A percentile compares a stretch with the other conserved stretches of the same genome.
phyloP scores from a whole-genome alignment of 306 rosid species.

The Pueraria montana region DNA sequence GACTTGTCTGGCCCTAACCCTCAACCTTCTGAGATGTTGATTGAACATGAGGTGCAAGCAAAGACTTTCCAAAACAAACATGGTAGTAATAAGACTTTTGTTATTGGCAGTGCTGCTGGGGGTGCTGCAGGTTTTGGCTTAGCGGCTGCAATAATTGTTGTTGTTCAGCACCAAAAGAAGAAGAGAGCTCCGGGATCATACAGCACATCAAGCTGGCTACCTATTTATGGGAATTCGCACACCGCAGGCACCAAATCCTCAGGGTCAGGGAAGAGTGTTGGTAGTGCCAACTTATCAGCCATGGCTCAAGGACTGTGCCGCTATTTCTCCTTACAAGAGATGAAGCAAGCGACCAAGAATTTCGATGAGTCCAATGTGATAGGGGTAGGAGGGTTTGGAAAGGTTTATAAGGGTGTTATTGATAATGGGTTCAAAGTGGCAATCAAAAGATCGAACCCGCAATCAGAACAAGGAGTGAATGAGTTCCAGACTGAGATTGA shows the following conservation, averaged over 20 bases:
- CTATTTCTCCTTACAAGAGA: constrained; percentile 59
- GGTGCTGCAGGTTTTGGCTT: constrained; percentile 60
- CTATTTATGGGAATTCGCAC: constrained; percentile 51
- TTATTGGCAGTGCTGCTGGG: constrained; percentile 60
- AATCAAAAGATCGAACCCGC: constrained; percentile 61
- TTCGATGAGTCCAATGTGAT: constrained; percentile 67
- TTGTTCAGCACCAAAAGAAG: constrained; percentile 37
- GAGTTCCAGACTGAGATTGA: constrained; percentile 69
- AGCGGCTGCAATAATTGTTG: constrained; percentile 53
- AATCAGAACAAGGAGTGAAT: constrained; percentile 64
- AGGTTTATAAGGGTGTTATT: constrained; percentile 65
- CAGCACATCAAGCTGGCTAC: constrained; percentile 55
- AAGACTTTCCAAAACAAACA: constrained; percentile 5
- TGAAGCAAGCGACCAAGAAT: constrained; percentile 57
- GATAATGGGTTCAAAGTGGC: constrained; percentile 61
- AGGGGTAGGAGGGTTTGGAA: constrained; percentile 72
- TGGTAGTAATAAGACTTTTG: background rate
- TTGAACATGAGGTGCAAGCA: constrained; percentile 27
- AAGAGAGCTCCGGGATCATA: constrained; percentile 43
- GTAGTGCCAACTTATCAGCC: constrained; percentile 47
- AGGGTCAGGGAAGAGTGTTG: constrained; percentile 54
- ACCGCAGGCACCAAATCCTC: constrained; percentile 45
- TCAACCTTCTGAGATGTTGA: constrained; percentile 54
- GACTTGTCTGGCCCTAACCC: constrained; percentile 66
- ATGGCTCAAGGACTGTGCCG: constrained; percentile 65